Evolutionary conservation across 1,284 basidiomycete species (phyloP), one percentile per base, ranked within the genome.

Genomic region (Rhodotorula sp.): DNA sequence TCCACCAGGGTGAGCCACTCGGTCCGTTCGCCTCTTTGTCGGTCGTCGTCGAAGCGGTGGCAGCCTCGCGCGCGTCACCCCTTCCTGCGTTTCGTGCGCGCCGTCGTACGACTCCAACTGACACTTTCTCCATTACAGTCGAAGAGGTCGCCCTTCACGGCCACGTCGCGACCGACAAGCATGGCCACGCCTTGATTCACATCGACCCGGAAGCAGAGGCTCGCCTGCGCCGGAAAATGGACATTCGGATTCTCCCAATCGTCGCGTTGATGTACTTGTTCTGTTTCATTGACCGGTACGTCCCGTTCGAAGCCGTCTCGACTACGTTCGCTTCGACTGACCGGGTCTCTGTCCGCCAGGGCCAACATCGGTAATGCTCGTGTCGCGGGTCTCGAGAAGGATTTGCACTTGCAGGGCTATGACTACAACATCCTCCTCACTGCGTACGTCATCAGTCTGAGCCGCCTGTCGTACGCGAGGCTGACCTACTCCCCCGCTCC

Each of bases 331-430:
- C 64, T 73, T 60, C 53, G 71, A 11, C 65, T 71, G 46, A 26
- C 26, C n/a, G n/a, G n/a, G n/a, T n/a, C n/a, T 50, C 11, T 18
- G 40, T n/a, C n/a, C n/a, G n/a, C n/a, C 40, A 44, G 75, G 15
- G 40, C 40, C 40, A 44, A 44, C 40, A 44, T 78, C 30, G 79
- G 78, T 15, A 87, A 87, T 73, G 87, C 87, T 44, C 82, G 84
- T 3, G 81, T 87, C 2, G 86, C 86, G 13, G 86, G 86, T 10
- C 77, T 88, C 40, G 83, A 85, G 73, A 83, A 79, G 52, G 82
- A 84, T 56, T 80, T 88, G 50, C 30, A 34, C 46, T 24, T 59
- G 13, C 31, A 60, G 4, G 83, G 85, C 56, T 77, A 82, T 47
- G 82, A 85, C 78, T 87, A 86, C 72, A 83, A 83, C 62, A 80